These are phyloP conservation scores for Corymbia maculata DNA, from an alignment of 345 rosid genomes.

Conservation along the genomic window DNA sequence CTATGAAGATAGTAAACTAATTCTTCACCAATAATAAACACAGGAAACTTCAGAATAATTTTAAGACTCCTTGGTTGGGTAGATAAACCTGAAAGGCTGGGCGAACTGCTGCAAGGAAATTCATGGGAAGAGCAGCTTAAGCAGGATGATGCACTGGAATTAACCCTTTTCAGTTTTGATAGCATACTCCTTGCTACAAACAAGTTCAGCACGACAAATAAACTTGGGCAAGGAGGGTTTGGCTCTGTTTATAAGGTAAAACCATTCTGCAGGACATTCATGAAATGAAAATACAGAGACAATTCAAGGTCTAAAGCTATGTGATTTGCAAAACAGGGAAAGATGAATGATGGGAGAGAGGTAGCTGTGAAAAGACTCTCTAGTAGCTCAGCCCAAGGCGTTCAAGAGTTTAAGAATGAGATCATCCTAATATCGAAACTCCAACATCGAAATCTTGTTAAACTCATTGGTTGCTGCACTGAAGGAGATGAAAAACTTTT, in stretches of 20 bases:
- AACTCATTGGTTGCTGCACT: constrained; percentile 45
- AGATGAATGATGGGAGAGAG: constrained; percentile 20
- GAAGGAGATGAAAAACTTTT: constrained; percentile 45
- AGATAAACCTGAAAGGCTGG: background rate
- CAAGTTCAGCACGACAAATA: background rate
- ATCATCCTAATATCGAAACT: constrained; percentile 41
- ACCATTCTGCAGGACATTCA: background rate
- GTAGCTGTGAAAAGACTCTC: constrained; percentile 62
- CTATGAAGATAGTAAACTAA: background rate
- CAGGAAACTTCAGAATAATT: background rate
- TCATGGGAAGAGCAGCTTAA: background rate
- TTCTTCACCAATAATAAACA: background rate
- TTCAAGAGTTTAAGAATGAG: constrained; percentile 46
- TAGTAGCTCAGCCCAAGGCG: constrained; percentile 45
- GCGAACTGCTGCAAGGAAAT: background rate
- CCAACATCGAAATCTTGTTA: constrained; percentile 60
- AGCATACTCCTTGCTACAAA: background rate
- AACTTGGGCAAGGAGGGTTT: constrained; percentile 5
- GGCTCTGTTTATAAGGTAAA: constrained; percentile 2
- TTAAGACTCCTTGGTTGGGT: background rate
- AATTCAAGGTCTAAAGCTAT: background rate
- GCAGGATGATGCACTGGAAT: background rate
- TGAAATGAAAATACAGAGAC: background rate
- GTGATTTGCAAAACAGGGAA: constrained; percentile 21
- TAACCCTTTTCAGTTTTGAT: background rate